Base-by-base conservation (phyloP, 2,329 filamentous ascomycete species). In the Conoideocrella luteorostrata region DNA sequence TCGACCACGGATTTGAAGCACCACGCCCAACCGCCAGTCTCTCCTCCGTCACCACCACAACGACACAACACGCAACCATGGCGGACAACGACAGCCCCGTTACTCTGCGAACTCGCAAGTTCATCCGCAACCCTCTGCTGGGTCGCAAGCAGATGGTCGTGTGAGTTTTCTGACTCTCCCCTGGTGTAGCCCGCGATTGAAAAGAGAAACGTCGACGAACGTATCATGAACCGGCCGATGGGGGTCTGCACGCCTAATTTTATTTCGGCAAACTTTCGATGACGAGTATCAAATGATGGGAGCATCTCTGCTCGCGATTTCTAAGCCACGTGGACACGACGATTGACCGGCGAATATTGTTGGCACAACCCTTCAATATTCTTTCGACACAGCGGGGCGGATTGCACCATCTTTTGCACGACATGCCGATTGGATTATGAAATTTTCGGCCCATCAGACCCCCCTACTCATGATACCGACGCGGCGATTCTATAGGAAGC, bases 141-240 rank as follows among this genome's bases (percentile, higher is more conserved):
- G 88, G 86, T 71, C 87, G 91, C 73, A 95, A 95, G 83, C 91
- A 97, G 85, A 95, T 97, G 88, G 91, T 96, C 76, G 87, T 96
- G 91, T 96, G 88, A 82, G 86, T 84, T 60, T 59, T 40, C 22
- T 38, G 20, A 23, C 44, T 18, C 35, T 24, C 21, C 36, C 21
- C 32, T 13, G 9, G n/a, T 30, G 13, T n/a, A 21, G 22, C 24
- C 33, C 26, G 33, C 43, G 23, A 23, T 36, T 41, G 33, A 24
- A 33, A 24, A 36, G 29, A 33, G 32, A 36, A 33, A 41, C 22
- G 35, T 42, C 36, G 45, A 44, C 35, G 30, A 43, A 21, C 21
- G 20, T 43, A 30, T 45, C 38, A 34, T 37, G 26, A 22, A n/a
- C n/a, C 15, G 26, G 11, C n/a, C 24, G 10, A 32, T 18, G 32